A percentile compares a stretch with the other conserved stretches of the same genome.
phyloP scores from a whole-genome alignment of 495 filamentous ascomycete genomes.

The Thermochaetoides thermophila region DNA sequence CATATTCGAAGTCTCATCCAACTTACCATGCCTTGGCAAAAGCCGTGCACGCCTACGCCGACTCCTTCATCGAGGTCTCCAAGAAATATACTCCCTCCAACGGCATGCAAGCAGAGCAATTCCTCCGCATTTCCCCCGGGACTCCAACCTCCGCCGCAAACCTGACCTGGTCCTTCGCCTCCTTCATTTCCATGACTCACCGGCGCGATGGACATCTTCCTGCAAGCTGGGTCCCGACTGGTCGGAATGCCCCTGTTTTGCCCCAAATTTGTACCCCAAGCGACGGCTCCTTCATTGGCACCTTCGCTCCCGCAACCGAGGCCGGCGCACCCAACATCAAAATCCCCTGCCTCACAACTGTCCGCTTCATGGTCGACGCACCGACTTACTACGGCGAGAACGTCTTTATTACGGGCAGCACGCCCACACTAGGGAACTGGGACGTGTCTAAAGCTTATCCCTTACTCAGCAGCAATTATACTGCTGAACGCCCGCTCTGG shows the following conservation, averaged over 20 bases:
- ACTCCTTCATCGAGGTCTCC: constrained; percentile 42
- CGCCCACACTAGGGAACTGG: constrained; percentile 41
- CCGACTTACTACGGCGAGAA: constrained; percentile 43
- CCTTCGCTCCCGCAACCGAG: constrained; percentile 39
- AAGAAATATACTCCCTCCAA: constrained; percentile 33
- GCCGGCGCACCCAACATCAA: constrained; percentile 33
- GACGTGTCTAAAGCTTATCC: constrained; percentile 32
- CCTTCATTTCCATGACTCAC: constrained; percentile 41
- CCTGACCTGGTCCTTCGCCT: constrained; percentile 52
- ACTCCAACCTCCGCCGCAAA: constrained; percentile 37
- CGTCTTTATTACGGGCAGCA: constrained; percentile 41
- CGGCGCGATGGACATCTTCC: constrained; percentile 31
- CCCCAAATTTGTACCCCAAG: constrained; percentile 36
- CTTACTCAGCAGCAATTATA: constrained; percentile 39
- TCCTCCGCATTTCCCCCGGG: constrained; percentile 31
- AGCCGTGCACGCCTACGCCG: constrained; percentile 41
- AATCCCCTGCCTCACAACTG: constrained; percentile 36
- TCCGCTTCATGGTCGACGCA: constrained; percentile 23
- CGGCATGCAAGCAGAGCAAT: constrained; percentile 47
- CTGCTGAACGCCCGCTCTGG: constrained; percentile 23
- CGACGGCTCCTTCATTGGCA: constrained; percentile 36
- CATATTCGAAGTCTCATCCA: neutral
- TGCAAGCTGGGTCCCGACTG: constrained; percentile 28
- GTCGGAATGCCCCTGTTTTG: constrained; percentile 21
- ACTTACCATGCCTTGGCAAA: constrained; percentile 18